Conservation (phyloP, 352 stramenopile genomes). For the Pythium rhizo-oryzae region DNA sequence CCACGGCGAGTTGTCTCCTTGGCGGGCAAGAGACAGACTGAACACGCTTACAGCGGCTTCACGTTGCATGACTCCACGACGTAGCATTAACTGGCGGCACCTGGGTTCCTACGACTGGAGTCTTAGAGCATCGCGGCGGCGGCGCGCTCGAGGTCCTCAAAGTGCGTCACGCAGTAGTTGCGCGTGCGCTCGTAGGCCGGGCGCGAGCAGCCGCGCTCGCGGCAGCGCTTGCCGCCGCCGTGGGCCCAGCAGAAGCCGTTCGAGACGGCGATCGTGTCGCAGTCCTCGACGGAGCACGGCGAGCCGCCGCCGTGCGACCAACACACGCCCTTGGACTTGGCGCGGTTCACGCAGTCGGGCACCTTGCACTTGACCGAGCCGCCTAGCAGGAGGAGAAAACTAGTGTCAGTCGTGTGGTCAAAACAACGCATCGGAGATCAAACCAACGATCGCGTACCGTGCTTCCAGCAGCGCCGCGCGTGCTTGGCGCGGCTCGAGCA, state of each 20-base stretch:
- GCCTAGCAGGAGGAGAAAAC: conserved; percentile 8
- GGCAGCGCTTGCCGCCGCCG: conserved; percentile 31
- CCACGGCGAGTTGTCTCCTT: too few species aligned
- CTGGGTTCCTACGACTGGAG: too few species aligned
- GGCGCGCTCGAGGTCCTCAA: conserved; percentile 3
- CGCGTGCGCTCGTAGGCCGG: conserved; percentile 30
- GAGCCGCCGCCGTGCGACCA: conserved; percentile 31
- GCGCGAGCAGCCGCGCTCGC: conserved; percentile 14
- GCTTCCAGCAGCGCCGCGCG: conserved; percentile 28
- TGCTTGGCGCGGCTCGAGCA: conserved; percentile 31
- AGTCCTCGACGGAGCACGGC: conserved; percentile 13
- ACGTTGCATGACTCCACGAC: too few species aligned
- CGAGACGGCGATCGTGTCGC: conserved; percentile 28
- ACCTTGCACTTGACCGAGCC: conserved; percentile 30
- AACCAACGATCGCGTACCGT: too few species aligned
- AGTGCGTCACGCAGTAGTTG: conserved; percentile 27
- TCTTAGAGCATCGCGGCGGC: background rate
- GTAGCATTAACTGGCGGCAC: too few species aligned
- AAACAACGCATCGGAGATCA: too few species aligned
- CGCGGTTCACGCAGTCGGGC: conserved; percentile 22
- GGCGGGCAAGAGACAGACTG: too few species aligned
- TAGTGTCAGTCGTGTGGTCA: background rate
- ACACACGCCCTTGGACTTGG: conserved; percentile 33
- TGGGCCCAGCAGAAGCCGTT: conserved; percentile 37
- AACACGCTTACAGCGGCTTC: too few species aligned